Evolutionary conservation across 805 yeast species (phyloP), one percentile per base, ranked within the genome.

Genomic region (Jamesozyma gamospora): DNA sequence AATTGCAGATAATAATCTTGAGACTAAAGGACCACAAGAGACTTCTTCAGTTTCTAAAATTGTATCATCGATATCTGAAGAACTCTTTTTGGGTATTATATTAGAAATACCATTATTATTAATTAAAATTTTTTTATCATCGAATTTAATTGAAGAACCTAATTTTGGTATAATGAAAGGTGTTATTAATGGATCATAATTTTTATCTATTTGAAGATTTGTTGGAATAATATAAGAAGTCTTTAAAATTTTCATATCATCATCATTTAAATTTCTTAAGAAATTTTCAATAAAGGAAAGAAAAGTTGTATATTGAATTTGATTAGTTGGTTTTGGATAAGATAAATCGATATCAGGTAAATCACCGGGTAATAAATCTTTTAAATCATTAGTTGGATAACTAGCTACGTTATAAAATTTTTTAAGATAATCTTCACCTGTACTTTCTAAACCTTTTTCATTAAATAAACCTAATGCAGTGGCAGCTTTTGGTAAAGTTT

Each of bases 1-100:
- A 10, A 90, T 69, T 0, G 96, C 97, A 4, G 95, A 75, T 38
- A 90, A 58, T 34, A 90, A 66, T 42, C 98, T 71, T 18, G 88
- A 79, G 0, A 94, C 80, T 28, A 90, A 67, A 1, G 98, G 97
- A 1, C 98, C 98, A 56, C 95, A 81, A 1, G 94, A 80, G 1
- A 90, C 67, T 17, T 74, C 77, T 42, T 83, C 90, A 0, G 80
- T 70, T 47, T 83, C 90, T 41, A 88, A 59, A 1, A 63, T 58
- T 4, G 74, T 78, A 51, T 82, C 94, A 21, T 62, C 50, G 10
- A 58, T 36, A 21, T 67, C 70, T 17, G 72, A 77, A 1, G 78
- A 65, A 1, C 79, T 67, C 4, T 81, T 82, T 44, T 72, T 78
- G 0, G 95, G 79, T 4, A 63, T 48, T 4, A 60, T 51, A 6